Conservation (phyloP, 495 filamentous ascomycete species). For the Hypoxylon trugodes region DNA sequence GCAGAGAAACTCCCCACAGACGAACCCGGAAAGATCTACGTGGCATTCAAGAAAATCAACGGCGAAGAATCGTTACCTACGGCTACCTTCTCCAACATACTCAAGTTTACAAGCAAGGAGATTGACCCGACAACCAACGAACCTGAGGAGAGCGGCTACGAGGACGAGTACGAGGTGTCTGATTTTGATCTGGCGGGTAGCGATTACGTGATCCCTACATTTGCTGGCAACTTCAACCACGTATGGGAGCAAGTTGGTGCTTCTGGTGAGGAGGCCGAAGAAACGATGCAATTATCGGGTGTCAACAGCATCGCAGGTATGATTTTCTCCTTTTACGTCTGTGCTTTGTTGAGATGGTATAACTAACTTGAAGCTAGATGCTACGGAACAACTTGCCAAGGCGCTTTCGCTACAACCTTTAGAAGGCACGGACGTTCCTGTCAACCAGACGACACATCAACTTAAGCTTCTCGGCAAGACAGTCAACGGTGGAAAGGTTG, state of each 20-base stretch:
- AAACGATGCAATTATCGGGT: slow-evolving; percentile 88
- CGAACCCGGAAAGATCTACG: slow-evolving; percentile 91
- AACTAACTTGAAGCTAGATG: slow-evolving; percentile 72
- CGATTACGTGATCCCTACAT: slow-evolving; percentile 92
- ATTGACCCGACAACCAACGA: slow-evolving; percentile 95
- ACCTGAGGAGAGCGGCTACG: slow-evolving; percentile 90
- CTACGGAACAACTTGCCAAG: slow-evolving; percentile 88
- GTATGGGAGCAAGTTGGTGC: slow-evolving; percentile 96
- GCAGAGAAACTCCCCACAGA: slow-evolving; percentile 81
- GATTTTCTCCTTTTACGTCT: slow-evolving; percentile 49
- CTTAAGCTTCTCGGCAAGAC: slow-evolving; percentile 97
- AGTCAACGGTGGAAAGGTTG: slow-evolving; percentile 87
- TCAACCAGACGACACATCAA: slow-evolving; percentile 88
- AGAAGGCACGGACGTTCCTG: slow-evolving; percentile 89
- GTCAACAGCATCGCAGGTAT: slow-evolving; percentile 93
- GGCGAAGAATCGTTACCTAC: slow-evolving; percentile 76
- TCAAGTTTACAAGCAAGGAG: slow-evolving; percentile 98
- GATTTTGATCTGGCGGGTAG: slow-evolving; percentile 91
- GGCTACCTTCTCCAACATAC: slow-evolving; percentile 85
- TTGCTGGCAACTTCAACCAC: slow-evolving; percentile 93
- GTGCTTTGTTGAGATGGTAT: background rate
- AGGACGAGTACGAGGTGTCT: slow-evolving; percentile 97
- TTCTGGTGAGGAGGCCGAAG: slow-evolving; percentile 85
- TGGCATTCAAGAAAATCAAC: slow-evolving; percentile 85
- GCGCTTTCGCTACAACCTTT: slow-evolving; percentile 90